These are phyloP conservation scores for Xylariales sp. DNA, from an alignment of 2,329 filamentous ascomycete species.

Conservation along the genomic window DNA sequence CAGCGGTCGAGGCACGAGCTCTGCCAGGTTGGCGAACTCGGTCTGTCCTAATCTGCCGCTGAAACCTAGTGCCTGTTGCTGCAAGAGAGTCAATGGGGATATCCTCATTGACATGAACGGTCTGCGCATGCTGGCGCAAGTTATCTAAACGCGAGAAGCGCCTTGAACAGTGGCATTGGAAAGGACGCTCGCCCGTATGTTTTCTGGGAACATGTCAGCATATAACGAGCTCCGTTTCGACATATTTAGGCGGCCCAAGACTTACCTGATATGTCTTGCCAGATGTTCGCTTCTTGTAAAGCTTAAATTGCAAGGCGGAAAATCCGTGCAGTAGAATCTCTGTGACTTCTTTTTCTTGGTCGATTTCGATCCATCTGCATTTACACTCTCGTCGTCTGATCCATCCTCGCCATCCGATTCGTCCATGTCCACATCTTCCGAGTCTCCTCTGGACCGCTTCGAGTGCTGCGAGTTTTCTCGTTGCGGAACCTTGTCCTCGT, in stretches of 20 bases:
- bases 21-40: constrained; percentile 70
- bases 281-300: constrained; percentile 96
- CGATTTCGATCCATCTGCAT: constrained; percentile 61
- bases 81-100: constrained; percentile 92
- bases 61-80: constrained; percentile 85
- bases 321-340: constrained; percentile 93
- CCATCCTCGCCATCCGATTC: constrained; percentile 65
- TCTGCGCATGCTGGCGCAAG: constrained; percentile 92
- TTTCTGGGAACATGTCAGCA: constrained; percentile 54
- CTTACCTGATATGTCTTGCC: constrained; percentile 84
- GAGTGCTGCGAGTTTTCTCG: constrained; percentile 58
- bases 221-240: constrained; percentile 3
- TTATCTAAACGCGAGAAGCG: constrained; percentile 93
- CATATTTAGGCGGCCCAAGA: constrained; percentile 12
- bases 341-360: constrained; percentile 96
- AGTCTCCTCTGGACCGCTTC: constrained; percentile 51
- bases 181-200: constrained; percentile 94
- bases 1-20: constrained; percentile 71
- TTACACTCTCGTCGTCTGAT: constrained; percentile 63
- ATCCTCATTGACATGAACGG: constrained; percentile 95
- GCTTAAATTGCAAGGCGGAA: constrained; percentile 86
- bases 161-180: constrained; percentile 84
- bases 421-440: constrained; percentile 72
- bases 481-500: constrained; percentile 38
- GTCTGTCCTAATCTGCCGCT: constrained; percentile 86